Conservation (phyloP, 768 basidiomycete species). For the Lactarius hengduanensis region DNA sequence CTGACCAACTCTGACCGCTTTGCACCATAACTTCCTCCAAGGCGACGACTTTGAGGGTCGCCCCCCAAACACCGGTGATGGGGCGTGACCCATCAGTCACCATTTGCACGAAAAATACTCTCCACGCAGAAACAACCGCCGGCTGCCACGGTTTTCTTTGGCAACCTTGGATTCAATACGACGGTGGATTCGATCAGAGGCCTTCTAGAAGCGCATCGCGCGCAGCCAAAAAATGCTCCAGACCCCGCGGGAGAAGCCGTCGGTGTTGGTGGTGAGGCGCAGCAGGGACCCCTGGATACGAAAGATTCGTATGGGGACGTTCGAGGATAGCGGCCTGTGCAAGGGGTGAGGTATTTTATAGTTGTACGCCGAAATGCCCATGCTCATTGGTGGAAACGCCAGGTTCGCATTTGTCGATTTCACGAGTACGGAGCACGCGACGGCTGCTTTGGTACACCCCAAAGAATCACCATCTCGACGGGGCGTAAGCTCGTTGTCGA, state of each 20-base stretch:
- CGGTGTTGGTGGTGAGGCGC: conserved; percentile 28
- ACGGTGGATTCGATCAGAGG: conserved; percentile 73
- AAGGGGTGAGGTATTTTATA: conserved; percentile 68
- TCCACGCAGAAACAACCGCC: conserved; percentile 77
- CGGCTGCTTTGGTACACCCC: conserved; percentile 77
- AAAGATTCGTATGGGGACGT: conserved; percentile 91
- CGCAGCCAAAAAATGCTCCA: conserved; percentile 34
- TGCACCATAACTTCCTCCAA: conserved; percentile 33
- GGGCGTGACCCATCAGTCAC: conserved; percentile 45
- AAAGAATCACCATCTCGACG: conserved; percentile 78
- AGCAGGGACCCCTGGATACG: conserved; percentile 57
- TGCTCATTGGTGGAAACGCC: background rate
- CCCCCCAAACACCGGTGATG: conserved; percentile 46
- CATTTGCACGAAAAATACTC: conserved; percentile 77
- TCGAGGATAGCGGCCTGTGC: conserved; percentile 92
- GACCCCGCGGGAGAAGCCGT: conserved; percentile 13
- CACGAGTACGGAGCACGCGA: conserved; percentile 72
- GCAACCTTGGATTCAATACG: conserved; percentile 90
- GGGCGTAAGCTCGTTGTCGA: conserved; percentile 85
- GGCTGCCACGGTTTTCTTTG: conserved; percentile 85
- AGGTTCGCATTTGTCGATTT: conserved; percentile 98
- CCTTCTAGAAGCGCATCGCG: conserved; percentile 68
- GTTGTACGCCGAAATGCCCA: background rate
- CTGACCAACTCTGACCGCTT: background rate
- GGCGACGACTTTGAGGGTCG: conserved; percentile 74